phyloP scores from a whole-genome alignment of 345 rosid species.

The Populus pruinosa region DNA sequence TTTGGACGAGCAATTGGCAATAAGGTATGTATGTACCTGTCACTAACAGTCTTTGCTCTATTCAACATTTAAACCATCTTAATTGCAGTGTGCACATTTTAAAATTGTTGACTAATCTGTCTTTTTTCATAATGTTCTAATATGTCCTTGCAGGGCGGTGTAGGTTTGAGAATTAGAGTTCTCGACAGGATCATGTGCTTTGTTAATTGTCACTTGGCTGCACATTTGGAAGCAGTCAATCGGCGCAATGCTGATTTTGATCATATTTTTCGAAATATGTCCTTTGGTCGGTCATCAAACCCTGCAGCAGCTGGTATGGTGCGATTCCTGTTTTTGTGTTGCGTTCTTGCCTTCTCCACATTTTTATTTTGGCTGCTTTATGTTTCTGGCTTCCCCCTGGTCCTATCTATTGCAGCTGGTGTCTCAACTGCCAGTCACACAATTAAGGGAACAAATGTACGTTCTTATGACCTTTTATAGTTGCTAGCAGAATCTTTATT shows the following conservation, averaged over 20 bases:
- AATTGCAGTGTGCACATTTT: background rate
- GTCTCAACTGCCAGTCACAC: conserved; percentile 64
- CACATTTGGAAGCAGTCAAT: conserved; percentile 74
- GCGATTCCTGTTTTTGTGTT: conserved; percentile 71
- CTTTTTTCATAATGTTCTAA: background rate
- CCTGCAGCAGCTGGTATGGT: conserved; percentile 77
- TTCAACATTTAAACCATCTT: background rate
- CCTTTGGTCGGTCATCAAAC: conserved; percentile 49
- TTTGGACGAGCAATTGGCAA: conserved; percentile 99
- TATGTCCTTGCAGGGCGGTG: conserved; percentile 56
- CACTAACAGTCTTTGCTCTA: background rate
- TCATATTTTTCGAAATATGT: conserved; percentile 63
- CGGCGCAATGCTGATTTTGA: conserved; percentile 73
- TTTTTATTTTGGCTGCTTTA: conserved; percentile 86
- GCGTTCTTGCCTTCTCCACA: conserved; percentile 71
- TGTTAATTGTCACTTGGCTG: conserved; percentile 82
- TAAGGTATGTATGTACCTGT: conserved; percentile 48
- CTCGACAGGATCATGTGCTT: conserved; percentile 67
- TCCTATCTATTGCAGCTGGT: conserved; percentile 81
- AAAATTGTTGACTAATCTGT: background rate
- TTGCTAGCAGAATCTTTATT: background rate
- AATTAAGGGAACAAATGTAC: conserved; percentile 56
- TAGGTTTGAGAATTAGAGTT: conserved; percentile 73
- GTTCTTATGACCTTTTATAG: conserved; percentile 15
- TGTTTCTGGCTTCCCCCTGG: conserved; percentile 75